Evolutionary conservation across 2,329 filamentous ascomycete species (phyloP), one percentile per base, ranked within the genome.

Genomic region (Rhynchosporium secalis): DNA sequence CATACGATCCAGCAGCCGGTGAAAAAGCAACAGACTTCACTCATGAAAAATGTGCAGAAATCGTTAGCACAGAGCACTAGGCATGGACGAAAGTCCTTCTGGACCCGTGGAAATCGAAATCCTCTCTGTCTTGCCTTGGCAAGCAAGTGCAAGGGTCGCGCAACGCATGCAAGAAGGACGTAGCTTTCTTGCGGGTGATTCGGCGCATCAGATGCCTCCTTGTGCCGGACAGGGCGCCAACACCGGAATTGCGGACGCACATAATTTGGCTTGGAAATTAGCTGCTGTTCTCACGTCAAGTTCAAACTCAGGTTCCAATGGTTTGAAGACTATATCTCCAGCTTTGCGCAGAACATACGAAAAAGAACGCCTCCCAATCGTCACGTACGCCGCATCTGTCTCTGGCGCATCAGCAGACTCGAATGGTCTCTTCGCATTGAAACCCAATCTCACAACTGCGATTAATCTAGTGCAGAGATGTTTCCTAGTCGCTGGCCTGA

Each of bases 161-260:
- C 66, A 71, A 6, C 66, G 62, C 4, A 70, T 75, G 36, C 69
- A 67, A 51, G 43, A 64, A 7, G 72, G 71, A 0, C 70, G 73
- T 5, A 66, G 77, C 33, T 77, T 77, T 59, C 71, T 84, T 20
- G 71, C 82, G 7, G 81, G 81, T 1, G 80, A 83, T 67, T 77
- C 80, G 4, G 80, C 80, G 1, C 80, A 83, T 68, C 66, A 81
- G 8, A 79, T 79, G 74, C 76, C 78, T 2, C 78, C 78, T 0
- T 79, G 76, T 62, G 76, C 75, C 1, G 81, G 80, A 4, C 79
- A 79, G 47, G 80, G 70, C 20, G 72, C 72, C 1, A 78, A 75
- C 52, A 73, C 75, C 65, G 70, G 69, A 2, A 63, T 79, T 56
- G 64, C 72, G 9, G 78, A 80, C 60, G 78, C 73, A 0, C 72